A percentile compares a stretch with the other conserved stretches of the same genome.
Evolutionary conservation across 2,329 filamentous ascomycete species (phyloP).

Genomic region (Coniochaeta pulveracea): DNA sequence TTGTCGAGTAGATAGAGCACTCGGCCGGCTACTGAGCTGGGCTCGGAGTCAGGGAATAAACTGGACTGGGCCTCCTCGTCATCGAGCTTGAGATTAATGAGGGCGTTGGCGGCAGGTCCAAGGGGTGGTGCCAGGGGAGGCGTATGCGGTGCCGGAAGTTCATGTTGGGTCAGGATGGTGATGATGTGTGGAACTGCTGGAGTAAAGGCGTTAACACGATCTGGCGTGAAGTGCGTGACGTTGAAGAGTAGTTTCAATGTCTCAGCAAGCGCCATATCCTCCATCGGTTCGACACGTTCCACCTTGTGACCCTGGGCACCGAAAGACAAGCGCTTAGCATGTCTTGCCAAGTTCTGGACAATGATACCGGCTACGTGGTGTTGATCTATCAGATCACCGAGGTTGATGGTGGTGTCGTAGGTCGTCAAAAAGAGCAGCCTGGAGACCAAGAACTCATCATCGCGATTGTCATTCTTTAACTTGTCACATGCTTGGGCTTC

Average conservation of each 20-base stretch:
- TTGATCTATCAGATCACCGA: conserved; percentile 52
- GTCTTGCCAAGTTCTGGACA: conserved; percentile 56
- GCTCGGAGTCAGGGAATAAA: conserved; percentile 55
- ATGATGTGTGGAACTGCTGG: conserved; percentile 59
- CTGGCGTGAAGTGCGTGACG: conserved; percentile 62
- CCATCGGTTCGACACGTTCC: conserved; percentile 45
- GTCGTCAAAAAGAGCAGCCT: conserved; percentile 72
- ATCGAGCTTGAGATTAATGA: conserved; percentile 67
- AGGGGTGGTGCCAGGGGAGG: conserved; percentile 67
- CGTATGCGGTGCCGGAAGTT: conserved; percentile 41
- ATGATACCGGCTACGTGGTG: conserved; percentile 58
- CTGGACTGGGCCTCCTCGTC: conserved; percentile 38
- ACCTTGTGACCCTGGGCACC: conserved; percentile 15
- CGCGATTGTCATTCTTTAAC: conserved; percentile 61
- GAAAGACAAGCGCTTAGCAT: conserved; percentile 37
- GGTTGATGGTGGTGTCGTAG: conserved; percentile 61
- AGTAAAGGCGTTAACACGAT: conserved; percentile 50
- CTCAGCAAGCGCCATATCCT: conserved; percentile 71
- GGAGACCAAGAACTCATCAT: conserved; percentile 80
- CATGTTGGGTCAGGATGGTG: conserved; percentile 50
- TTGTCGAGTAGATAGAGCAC: conserved; percentile 60
- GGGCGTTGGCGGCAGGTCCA: conserved; percentile 63
- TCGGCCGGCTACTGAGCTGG: conserved; percentile 47
- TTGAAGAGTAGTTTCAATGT: conserved; percentile 87
- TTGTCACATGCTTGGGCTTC: conserved; percentile 56